A percentile compares a stretch with the other conserved stretches of the same genome.
Evolutionary conservation across 176 grass and related monocot species (phyloP).

Genomic region (Urochloa ruziziensis): DNA sequence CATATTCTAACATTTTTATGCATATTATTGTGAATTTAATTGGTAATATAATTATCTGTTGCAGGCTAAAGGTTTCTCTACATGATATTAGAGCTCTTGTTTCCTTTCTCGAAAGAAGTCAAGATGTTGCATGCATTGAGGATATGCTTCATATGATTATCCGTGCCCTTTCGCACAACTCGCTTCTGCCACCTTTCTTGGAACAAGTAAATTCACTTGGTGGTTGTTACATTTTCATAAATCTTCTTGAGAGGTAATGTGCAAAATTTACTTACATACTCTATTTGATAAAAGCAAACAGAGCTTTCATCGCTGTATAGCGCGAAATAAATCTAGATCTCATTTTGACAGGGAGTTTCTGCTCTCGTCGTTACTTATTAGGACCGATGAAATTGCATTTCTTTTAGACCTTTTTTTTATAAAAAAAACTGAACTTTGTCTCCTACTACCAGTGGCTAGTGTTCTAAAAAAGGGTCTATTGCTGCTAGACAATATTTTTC

Average conservation of each 20-base stretch:
- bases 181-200: constrained; percentile 70
- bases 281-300: background rate
- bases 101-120: constrained; percentile 93
- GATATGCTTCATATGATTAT: constrained; percentile 94
- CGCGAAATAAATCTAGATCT: constrained; percentile 51
- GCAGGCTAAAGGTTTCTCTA: constrained; percentile 75
- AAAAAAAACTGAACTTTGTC: background rate
- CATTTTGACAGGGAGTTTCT: constrained; percentile 4
- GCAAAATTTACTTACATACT: background rate
- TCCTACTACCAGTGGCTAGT: constrained; percentile 16
- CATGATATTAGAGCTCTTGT: constrained; percentile 85
- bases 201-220: constrained; percentile 87
- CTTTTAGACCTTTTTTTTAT: constrained; percentile 7
- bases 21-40: constrained; percentile 2
- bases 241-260: constrained; percentile 89
- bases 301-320: constrained; percentile 3
- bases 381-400: background rate
- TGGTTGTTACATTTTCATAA: constrained; percentile 88
- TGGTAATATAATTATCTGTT: constrained; percentile 28
- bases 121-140: constrained; percentile 94
- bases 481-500: background rate
- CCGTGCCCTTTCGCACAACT: constrained; percentile 74
- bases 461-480: constrained; percentile 25
- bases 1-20: background rate
- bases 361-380: constrained; percentile 18